phyloP scores from a whole-genome alignment of 179 eudicot species.

The Beta corolliflora region DNA sequence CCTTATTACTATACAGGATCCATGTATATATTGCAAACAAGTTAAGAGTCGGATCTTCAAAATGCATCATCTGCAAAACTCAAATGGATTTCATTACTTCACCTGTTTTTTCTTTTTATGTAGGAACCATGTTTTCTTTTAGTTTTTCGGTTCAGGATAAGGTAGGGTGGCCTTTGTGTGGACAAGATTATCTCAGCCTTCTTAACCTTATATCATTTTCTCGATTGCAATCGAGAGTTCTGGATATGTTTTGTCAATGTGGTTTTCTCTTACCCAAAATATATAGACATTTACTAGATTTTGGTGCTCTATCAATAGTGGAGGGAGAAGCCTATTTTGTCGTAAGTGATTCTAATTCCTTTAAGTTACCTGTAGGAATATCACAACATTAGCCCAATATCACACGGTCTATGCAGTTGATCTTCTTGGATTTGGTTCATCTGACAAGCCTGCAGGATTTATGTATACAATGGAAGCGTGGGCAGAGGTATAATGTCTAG shows the following conservation, averaged over 20 bases:
- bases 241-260: neutral
- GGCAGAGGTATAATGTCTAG: constrained; percentile 60
- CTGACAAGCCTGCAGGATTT: constrained; percentile 85
- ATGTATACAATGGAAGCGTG: constrained; percentile 81
- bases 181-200: too few species aligned
- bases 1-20: neutral
- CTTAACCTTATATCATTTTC: too few species aligned
- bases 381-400: constrained; percentile 58
- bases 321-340: neutral
- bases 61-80: neutral
- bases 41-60: neutral
- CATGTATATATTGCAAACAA: neutral
- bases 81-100: neutral
- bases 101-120: neutral
- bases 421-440: constrained; percentile 92
- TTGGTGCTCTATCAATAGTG: neutral
- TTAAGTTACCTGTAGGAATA: constrained; percentile 55
- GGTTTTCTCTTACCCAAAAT: neutral
- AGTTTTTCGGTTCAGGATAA: neutral
- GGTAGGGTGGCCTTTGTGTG: neutral
- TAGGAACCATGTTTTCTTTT: neutral
- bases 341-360: neutral
- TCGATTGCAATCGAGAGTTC: neutral
- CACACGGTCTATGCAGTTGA: constrained; percentile 78
- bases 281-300: neutral